A percentile compares a stretch with the other conserved stretches of the same genome.
phyloP scores from a whole-genome alignment of 192 early-diverging fungal genomes.

The Backusella tuberculispora region DNA sequence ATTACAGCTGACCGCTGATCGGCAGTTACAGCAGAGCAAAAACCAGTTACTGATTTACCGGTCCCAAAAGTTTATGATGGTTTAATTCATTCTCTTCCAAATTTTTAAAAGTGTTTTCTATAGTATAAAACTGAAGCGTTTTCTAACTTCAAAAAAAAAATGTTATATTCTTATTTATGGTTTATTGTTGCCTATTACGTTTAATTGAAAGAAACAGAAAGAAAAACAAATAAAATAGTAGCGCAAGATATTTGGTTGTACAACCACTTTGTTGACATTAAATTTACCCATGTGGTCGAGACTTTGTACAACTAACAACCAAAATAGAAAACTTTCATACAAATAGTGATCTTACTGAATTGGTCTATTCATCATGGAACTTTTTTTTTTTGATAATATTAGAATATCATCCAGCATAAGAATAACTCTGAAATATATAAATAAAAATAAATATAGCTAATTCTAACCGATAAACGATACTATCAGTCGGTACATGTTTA shows the following conservation, averaged over 20 bases:
- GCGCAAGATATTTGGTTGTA: background rate
- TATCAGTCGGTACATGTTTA: too few species aligned
- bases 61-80: background rate
- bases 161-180: background rate
- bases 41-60: background rate
- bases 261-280: background rate
- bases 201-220: background rate
- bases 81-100: background rate
- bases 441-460: too few species aligned
- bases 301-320: background rate
- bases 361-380: background rate
- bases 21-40: too few species aligned
- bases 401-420: background rate
- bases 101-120: too few species aligned
- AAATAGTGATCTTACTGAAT: background rate
- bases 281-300: constrained; percentile 5
- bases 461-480: too few species aligned
- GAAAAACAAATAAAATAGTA: background rate
- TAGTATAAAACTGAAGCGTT: too few species aligned
- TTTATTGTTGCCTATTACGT: background rate
- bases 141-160: too few species aligned
- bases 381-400: background rate
- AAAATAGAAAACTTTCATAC: constrained; percentile 3
- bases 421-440: too few species aligned
- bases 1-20: constrained; percentile 6